phyloP scores from a whole-genome alignment of 2,329 filamentous ascomycete species.

The Pestalotiopsis sp. region DNA sequence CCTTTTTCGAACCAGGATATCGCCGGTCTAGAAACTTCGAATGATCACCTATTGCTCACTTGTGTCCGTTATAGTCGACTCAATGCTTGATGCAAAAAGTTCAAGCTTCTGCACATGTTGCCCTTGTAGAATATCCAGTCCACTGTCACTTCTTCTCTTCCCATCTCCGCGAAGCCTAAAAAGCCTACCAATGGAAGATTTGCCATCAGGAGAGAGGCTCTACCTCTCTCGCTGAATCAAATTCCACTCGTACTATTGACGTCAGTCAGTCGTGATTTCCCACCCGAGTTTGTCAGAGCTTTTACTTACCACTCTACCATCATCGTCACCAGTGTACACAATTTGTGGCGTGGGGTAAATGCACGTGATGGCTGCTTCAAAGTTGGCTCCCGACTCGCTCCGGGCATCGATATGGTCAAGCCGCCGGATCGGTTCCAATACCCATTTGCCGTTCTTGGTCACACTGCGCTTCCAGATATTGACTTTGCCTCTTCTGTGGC shows the following conservation, averaged over 20 bases:
- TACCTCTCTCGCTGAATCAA: conserved; percentile 60
- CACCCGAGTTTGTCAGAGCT: not conserved
- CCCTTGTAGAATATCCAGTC: not conserved
- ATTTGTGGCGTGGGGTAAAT: conserved; percentile 80
- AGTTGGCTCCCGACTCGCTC: conserved; percentile 60
- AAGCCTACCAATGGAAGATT: not conserved
- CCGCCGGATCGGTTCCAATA: conserved; percentile 76
- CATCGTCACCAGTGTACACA: conserved; percentile 93
- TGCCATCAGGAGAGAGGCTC: conserved; percentile 34
- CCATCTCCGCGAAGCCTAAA: not conserved
- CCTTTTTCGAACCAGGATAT: too few species aligned
- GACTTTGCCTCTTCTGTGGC: conserved; percentile 80
- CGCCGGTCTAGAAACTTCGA: too few species aligned
- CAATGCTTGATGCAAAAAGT: not conserved
- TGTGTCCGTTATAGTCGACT: not conserved
- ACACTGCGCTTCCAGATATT: conserved; percentile 72
- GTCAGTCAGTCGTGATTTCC: not conserved
- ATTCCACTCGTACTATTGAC: conserved; percentile 63
- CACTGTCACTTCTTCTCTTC: not conserved
- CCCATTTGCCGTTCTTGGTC: conserved; percentile 65
- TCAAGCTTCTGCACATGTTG: not conserved
- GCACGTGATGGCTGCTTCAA: conserved; percentile 77
- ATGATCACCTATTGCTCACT: not conserved
- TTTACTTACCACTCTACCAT: conserved; percentile 79
- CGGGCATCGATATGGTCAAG: conserved; percentile 78